Base-by-base conservation (phyloP, 78 protist genomes). In the Chrysochromulina parva region DNA sequence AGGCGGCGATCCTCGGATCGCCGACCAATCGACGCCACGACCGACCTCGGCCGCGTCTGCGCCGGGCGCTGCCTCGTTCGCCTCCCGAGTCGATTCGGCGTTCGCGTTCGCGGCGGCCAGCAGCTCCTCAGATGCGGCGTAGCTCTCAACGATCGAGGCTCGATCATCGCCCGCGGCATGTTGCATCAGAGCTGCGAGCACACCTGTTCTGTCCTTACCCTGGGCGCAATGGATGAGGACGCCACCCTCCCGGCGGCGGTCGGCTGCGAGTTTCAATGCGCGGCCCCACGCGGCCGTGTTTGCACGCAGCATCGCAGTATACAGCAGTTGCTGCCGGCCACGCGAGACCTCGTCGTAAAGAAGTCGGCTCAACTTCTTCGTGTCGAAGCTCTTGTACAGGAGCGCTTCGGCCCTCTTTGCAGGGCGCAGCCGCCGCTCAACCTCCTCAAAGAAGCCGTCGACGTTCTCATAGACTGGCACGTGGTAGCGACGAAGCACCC, bases 181-280 rank as follows among this genome's bases (percentile, higher is more conserved):
- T n/a, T 88, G 91, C 88, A 74, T 0, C 16, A 92, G 48, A 38
- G 91, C 91, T 2, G 65, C 14, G 10, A 88, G 53, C 9, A 92
- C 55, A 22, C 94, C 94, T 7, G 94, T 92, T 11, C 94, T 91
- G 66, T 92, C 94, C 89, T 92, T 92, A 47, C 94, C 94, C 22
- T 78, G 88, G 10, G 91, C 67, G 82, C 94, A 92, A 82, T 92
- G 86, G 11, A 92, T 57, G 55, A 88, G 88, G 7, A 53, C 91
- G 65, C 19, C 62, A 20, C 86, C 86, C 2, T 1, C 0, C 38
- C 38, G 2, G 17, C 9, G 11, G 3, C 86, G 5, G 17, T 66
- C 81, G 22, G 66, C 81, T 53, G 71, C 82, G n/a, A 54, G 38
- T 9, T 17, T 3, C 62, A 78, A 2, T 62, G 60, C 86, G 13